Percentiles rank a stretch among this genome's conserved stretches.
Evolutionary conservation across 345 rosid species (phyloP).

Genomic region (Eucalyptus urophylla): DNA sequence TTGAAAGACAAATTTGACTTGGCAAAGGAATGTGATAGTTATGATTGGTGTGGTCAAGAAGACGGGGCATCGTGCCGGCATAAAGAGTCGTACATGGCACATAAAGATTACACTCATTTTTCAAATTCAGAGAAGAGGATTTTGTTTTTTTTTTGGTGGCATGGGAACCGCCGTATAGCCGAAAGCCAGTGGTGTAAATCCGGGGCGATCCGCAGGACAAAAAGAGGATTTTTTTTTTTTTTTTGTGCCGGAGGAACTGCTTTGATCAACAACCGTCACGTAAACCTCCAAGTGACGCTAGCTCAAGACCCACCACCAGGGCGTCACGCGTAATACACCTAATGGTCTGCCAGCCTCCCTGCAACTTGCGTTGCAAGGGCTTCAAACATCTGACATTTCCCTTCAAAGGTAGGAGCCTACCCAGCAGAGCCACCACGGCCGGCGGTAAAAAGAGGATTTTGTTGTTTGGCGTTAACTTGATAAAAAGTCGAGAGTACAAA

Average conservation of each 20-base stretch:
- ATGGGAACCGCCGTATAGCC: accelerated
- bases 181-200: too few relatives aligned
- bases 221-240: neutral
- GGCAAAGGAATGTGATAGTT: neutral
- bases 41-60: neutral
- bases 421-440: too few relatives aligned
- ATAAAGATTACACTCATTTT: neutral
- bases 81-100: neutral
- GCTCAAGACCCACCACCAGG: too few relatives aligned
- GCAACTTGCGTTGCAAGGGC: too few relatives aligned
- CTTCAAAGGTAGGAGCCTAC: too few relatives aligned
- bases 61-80: neutral
- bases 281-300: too few relatives aligned
- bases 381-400: too few relatives aligned
- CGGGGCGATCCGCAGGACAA: accelerated
- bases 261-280: too few relatives aligned
- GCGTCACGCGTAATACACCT: too few relatives aligned
- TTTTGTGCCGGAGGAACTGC: too few relatives aligned
- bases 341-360: too few relatives aligned
- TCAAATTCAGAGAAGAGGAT: neutral
- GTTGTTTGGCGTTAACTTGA: neutral
- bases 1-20: neutral
- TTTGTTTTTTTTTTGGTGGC: neutral
- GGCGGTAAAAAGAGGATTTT: neutral
- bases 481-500: too few relatives aligned